Base-by-base conservation (phyloP, 1,284 basidiomycete species). In the Microbotryum violaceum region DNA sequence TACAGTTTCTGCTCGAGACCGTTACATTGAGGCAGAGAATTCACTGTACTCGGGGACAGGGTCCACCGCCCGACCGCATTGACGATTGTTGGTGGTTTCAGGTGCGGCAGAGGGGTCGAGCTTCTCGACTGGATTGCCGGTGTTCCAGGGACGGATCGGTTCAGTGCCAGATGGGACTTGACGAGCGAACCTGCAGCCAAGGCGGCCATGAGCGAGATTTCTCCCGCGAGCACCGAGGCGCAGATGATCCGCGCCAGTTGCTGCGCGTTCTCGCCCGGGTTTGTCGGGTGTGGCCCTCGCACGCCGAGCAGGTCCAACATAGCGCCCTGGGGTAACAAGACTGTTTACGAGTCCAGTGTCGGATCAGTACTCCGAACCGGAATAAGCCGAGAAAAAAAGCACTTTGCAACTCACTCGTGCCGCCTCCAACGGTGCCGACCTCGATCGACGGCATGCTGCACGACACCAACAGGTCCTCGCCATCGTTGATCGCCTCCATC, bases 401-500 rank as follows among this genome's bases (percentile, higher is more conserved):
- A 59, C 12, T n/a, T n/a, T 70, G 64, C 1, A 12, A 59, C 68
- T 47, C 20, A 70, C 66, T 71, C 0, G 94, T 98, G 47, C 94
- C 94, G 49, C 94, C 94, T 46, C 94, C 94, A 46, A 98, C 87
- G 27, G 94, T 98, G 53, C 92, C 92, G 52, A 94, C 91, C 78
- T 97, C 92, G 74, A 97, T 91, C 45, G 86, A 93, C 25, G 92
- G 92, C 92, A 97, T 96, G 12, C 90, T 86, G 60, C 91, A 81
- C 0, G 91, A 91, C 78, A 97, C 84, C 58, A 97, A 82, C 6
- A 98, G 81, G 75, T 99, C 96, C 71, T 89, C 80, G 61, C 87
- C 91, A 69, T 87, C 83, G 78, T 97, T 97, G 49, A 84, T 92
- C 85, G 92, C 85, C 77, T 99, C 96, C 93, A 97, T 97, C 56